phyloP scores from a whole-genome alignment of 139 green algal genomes.

The Ettlia oleoabundans region DNA sequence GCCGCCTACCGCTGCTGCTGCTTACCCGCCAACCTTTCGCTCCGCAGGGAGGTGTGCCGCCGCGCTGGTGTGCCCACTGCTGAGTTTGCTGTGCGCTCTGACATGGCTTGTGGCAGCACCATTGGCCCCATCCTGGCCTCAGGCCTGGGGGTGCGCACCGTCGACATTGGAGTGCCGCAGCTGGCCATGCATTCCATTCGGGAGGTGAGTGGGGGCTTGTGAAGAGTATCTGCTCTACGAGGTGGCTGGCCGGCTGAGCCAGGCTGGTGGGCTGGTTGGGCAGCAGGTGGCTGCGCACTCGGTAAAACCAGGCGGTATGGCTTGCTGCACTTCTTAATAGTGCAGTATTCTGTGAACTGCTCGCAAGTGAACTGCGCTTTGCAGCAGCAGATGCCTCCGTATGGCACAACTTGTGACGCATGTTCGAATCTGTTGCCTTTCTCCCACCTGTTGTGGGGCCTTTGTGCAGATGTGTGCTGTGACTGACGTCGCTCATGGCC shows the following conservation, averaged over 20 bases:
- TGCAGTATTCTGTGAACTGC: no score
- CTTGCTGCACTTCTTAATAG: no score
- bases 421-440: no score
- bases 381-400: no score
- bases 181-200: slow-evolving; percentile 92
- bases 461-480: slow-evolving; percentile 58
- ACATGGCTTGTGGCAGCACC: slow-evolving; percentile 97
- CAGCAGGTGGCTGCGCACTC: no score
- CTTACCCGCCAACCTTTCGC: neutral
- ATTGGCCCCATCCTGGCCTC: slow-evolving; percentile 96
- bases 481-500: slow-evolving; percentile 71
- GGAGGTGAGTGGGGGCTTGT: slow-evolving; percentile 75
- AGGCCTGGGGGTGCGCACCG: slow-evolving; percentile 81
- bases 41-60: slow-evolving; percentile 73
- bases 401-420: no score
- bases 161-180: slow-evolving; percentile 90
- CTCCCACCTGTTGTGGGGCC: no score
- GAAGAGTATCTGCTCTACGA: no score
- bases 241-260: neutral
- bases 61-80: slow-evolving; percentile 78
- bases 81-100: slow-evolving; percentile 86
- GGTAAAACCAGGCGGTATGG: no score
- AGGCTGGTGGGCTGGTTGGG: neutral
- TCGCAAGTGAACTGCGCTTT: no score
- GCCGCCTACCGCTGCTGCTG: neutral